Evolutionary conservation across 768 basidiomycete species (phyloP), one percentile per base, ranked within the genome.

Genomic region (Chlorophyllum brunneum): DNA sequence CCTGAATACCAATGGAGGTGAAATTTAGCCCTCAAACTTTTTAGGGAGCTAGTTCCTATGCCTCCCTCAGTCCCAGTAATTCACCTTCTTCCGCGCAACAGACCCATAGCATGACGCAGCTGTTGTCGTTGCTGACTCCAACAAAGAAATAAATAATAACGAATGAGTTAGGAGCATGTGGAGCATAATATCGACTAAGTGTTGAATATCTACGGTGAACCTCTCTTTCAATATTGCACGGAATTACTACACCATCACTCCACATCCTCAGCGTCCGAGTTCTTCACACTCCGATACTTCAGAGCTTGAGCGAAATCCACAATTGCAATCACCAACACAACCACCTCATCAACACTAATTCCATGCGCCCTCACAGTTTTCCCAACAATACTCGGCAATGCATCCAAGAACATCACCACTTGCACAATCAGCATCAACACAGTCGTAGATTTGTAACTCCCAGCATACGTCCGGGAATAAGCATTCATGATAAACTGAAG

Each of bases 401-500:
- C 13, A 43, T 34, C 29, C 46, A 48, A 22, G 3, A 42, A 23
- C 13, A 11, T 24, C 18, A 48, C 2, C 33, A 41, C 20, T 4
- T 10, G 15, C 33, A 33, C 31, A 30, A 49, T 11, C 16, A 55
- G 23, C 10, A 29, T n/a, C 10, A 27, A 51, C 13, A 29, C 41
- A 30, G 33, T 48, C 15, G 22, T 27, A 2, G 54, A 3, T 33
- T 57, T 58, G 30, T 61, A 64, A 4, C 53, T 56, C 11, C 67
- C 67, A 2, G 65, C 65, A 36, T 59, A 67, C 7, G 57, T 53
- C 20, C 48, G 47, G 2, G 57, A 54, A 22, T 57, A 55, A 52
- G 48, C 53, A 46, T 63, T 68, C 52, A 68, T 44, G 38, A 58
- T 37, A 15, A 65, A 40, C 49, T 67, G 65, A 30, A 60, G 59